A percentile compares a stretch with the other conserved stretches of the same genome.
These are phyloP conservation scores for Lagerstroemia speciosa DNA, from an alignment of 345 rosid genomes.

Conservation along the genomic window DNA sequence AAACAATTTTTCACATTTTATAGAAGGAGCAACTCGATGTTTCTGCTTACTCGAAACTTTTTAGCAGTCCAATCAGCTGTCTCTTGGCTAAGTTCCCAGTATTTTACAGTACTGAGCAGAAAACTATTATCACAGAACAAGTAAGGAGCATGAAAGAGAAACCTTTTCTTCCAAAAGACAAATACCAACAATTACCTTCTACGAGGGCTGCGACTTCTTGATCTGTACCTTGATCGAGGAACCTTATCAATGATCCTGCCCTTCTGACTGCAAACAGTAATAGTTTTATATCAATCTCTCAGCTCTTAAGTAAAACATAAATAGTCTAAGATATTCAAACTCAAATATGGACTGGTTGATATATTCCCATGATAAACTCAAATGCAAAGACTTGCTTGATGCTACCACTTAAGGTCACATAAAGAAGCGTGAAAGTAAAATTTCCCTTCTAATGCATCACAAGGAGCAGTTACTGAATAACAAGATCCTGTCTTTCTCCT, in stretches of 20 bases:
- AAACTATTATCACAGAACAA: not conserved
- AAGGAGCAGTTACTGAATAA: not conserved
- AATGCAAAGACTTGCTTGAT: not conserved
- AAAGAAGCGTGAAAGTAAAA: not conserved
- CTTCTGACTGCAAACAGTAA: constrained; percentile 21
- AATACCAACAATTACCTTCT: constrained; percentile 18
- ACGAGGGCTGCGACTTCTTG: constrained; percentile 39
- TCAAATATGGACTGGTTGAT: not conserved
- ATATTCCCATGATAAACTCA: not conserved
- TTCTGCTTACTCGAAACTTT: not conserved
- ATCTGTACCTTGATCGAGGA: constrained; percentile 24
- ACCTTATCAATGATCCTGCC: constrained; percentile 30
- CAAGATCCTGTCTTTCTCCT: not conserved
- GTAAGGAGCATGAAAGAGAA: not conserved
- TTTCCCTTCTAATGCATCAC: not conserved
- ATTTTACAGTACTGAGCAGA: not conserved
- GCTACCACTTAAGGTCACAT: not conserved
- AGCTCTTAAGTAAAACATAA: not conserved
- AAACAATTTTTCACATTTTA: not conserved
- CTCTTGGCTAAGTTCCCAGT: not conserved
- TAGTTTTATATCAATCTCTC: not conserved
- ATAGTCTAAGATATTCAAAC: not conserved
- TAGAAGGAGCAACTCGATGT: not conserved
- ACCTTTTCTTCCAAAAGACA: not conserved
- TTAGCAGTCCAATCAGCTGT: not conserved